Evolutionary conservation across 345 rosid species (phyloP), one percentile per base, ranked within the genome.

Genomic region (Sapria himalayana): DNA sequence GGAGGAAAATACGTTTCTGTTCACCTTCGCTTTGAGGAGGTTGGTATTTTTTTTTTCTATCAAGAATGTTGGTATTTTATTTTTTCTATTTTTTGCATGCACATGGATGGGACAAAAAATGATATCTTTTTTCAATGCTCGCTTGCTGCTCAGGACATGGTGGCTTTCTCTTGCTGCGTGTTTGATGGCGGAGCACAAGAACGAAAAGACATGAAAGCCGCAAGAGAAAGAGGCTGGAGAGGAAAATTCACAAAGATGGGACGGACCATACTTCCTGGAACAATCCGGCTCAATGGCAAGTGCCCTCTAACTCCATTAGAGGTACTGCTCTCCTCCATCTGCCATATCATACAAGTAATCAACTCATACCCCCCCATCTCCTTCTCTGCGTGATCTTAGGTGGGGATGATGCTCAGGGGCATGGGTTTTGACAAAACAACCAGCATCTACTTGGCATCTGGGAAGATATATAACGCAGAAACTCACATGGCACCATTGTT

Each of bases 21-120:
- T 33, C 95, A 84, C 73, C 93, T 91, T 58, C 95, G 95, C 42
- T 91, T 91, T 56, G 95, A 91, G 72, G 95, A 91, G 93, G 99
- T 91, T 50, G 53, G 93, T 54, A 55, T 41, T 45, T 15, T 33
- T 47, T 37, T 23, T 18, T 13, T 9, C 45, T 19, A 34, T 17
- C 25, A 13, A 15, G 21, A 34, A 37, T 14, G 9, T 19, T 29
- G 15, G 13, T 17, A 1, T 19, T 36, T 12, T 29, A 12, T 25
- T 34, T 6, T 44, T 14, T 41, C 39, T 36, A 31, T 45, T 48
- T 33, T 15, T 49, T 37, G 44, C 25, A 9, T 25, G 54, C 44
- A 5, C 14, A 17, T 23, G n/a, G n/a, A n/a, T n/a, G n/a, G n/a
- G n/a, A n/a, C n/a, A n/a, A n/a, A n/a, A n/a, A n/a, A n/a, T n/a